Evolutionary conservation across 2,329 filamentous ascomycete species (phyloP).

Genomic region (Xylariales sp.): DNA sequence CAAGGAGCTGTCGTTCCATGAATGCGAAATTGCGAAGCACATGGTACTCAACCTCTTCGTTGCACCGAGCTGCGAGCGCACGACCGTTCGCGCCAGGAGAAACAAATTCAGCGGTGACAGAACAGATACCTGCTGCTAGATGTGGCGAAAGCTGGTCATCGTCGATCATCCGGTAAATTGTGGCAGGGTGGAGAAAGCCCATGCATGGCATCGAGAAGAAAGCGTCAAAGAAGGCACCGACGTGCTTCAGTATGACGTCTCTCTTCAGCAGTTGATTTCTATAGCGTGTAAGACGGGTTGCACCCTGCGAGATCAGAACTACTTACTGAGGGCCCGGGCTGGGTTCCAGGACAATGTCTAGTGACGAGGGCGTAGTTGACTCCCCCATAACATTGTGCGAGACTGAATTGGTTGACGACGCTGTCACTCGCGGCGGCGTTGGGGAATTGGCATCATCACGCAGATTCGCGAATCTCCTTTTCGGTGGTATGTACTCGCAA

Average conservation of each 20-base stretch:
- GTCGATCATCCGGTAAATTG: slow-evolving; percentile 30
- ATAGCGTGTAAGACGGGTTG: not conserved
- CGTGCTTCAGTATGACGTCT: slow-evolving; percentile 31
- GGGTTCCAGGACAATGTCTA: slow-evolving; percentile 5
- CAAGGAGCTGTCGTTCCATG: slow-evolving; percentile 8
- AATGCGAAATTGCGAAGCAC: slow-evolving; percentile 34
- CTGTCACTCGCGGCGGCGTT: slow-evolving; percentile 3
- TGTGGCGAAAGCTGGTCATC: slow-evolving; percentile 30
- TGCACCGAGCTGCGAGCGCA: slow-evolving; percentile 33
- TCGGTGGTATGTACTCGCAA: slow-evolving; percentile 36
- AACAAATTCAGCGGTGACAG: slow-evolving; percentile 32
- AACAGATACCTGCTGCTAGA: slow-evolving; percentile 34
- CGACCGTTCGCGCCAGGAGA: slow-evolving; percentile 27
- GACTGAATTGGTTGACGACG: not conserved
- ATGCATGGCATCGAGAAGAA: slow-evolving; percentile 34
- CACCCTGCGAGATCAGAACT: not conserved
- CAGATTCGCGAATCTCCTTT: slow-evolving; percentile 33
- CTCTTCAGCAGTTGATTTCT: slow-evolving; percentile 29
- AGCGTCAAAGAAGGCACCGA: slow-evolving; percentile 34
- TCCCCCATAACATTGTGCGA: not conserved
- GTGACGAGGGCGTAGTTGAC: not conserved
- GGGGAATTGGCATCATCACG: slow-evolving; percentile 11
- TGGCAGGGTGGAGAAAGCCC: slow-evolving; percentile 32
- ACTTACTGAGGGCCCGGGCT: slow-evolving; percentile 19
- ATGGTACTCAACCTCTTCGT: slow-evolving; percentile 33